A percentile compares a stretch with the other conserved stretches of the same genome.
Conservation (phyloP, 2,329 filamentous ascomycete genomes). For the Moelleriella libera region DNA sequence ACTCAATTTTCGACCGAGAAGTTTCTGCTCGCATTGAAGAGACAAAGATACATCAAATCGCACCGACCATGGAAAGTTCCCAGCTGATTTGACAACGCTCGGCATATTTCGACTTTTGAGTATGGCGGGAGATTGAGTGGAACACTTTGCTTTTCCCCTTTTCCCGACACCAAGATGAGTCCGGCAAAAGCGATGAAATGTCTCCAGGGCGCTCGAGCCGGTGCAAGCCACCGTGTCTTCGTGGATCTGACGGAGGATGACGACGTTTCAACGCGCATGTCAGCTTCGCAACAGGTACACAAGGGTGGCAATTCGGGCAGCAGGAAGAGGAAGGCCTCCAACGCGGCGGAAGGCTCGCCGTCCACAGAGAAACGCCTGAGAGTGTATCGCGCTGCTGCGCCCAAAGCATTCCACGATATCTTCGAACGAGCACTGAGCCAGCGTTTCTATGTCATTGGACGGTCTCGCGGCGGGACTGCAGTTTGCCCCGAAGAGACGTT, state of each 20-base stretch:
- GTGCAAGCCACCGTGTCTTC: not conserved
- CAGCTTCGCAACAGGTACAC: not conserved
- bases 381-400: slow-evolving; percentile 17
- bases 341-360: not conserved
- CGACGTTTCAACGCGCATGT: no score
- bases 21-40: no score
- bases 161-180: no score
- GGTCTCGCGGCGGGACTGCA: slow-evolving; percentile 18
- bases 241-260: slow-evolving; percentile 3
- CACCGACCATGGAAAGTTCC: no score
- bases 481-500: slow-evolving; percentile 35
- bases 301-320: not conserved
- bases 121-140: no score
- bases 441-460: slow-evolving; percentile 31
- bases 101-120: no score
- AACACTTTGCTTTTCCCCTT: no score
- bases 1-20: no score
- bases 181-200: not conserved
- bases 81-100: no score
- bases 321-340: slow-evolving; percentile 7
- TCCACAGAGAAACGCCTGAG: slow-evolving; percentile 18
- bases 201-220: not conserved
- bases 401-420: slow-evolving; percentile 19
- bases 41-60: no score
- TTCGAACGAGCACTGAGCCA: slow-evolving; percentile 25